phyloP scores from a whole-genome alignment of 768 basidiomycete genomes.

The Naganishia vishniacii region DNA sequence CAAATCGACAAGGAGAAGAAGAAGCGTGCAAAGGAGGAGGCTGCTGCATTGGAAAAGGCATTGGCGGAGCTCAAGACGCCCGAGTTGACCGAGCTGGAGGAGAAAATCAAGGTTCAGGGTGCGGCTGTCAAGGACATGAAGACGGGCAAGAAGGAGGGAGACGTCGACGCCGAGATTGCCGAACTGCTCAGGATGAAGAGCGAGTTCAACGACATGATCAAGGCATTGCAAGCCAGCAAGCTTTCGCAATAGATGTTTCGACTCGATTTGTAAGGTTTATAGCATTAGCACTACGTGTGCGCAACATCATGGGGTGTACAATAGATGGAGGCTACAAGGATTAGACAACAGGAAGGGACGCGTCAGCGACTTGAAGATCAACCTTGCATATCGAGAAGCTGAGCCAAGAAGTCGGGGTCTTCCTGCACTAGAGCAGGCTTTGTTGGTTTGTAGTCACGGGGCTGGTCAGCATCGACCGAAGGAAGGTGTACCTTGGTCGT shows the following conservation, averaged over 20 bases:
- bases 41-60: conserved; percentile 50
- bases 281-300: background rate
- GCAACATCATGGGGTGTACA: conserved; percentile 2
- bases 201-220: conserved; percentile 31
- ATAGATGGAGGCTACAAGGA: conserved; percentile 7
- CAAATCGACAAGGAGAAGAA: conserved; percentile 54
- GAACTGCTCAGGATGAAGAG: conserved; percentile 46
- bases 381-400: background rate
- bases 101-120: conserved; percentile 70
- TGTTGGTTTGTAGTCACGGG: background rate
- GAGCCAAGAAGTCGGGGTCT: background rate
- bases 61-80: conserved; percentile 57
- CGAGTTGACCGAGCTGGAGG: conserved; percentile 67
- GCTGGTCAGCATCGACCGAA: background rate
- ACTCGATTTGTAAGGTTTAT: background rate
- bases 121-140: conserved; percentile 65
- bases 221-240: conserved; percentile 28
- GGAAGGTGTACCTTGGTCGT: conserved; percentile 5
- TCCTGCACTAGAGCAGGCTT: conserved; percentile 15
- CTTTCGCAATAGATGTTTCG: background rate
- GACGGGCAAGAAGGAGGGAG: conserved; percentile 50
- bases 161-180: conserved; percentile 40
- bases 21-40: conserved; percentile 53
- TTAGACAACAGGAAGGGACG: background rate
- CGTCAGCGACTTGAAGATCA: background rate